phyloP scores from a whole-genome alignment of 371 early-diverging fungal genomes.

The Mortierella sp. region DNA sequence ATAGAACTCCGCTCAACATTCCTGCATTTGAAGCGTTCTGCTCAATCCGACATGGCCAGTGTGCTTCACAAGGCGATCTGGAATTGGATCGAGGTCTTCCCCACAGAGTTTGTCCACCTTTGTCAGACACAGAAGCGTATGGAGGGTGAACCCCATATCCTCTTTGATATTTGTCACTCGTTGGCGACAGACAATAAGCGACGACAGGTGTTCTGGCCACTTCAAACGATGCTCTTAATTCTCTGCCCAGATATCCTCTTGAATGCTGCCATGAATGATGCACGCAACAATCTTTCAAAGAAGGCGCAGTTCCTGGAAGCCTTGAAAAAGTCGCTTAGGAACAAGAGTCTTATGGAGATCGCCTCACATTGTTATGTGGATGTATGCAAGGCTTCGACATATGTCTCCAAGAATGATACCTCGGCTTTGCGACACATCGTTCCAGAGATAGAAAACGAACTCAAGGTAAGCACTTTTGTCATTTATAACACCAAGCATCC shows the following conservation, averaged over 20 bases:
- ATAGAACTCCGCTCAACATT: constrained; percentile 73
- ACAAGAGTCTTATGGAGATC: constrained; percentile 74
- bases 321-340: constrained; percentile 70
- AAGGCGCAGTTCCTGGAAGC: constrained; percentile 74
- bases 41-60: constrained; percentile 75
- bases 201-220: constrained; percentile 83
- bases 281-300: constrained; percentile 54
- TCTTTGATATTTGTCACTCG: constrained; percentile 80
- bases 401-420: constrained; percentile 70
- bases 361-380: constrained; percentile 84
- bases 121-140: constrained; percentile 77
- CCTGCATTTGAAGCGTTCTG: constrained; percentile 72
- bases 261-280: constrained; percentile 59
- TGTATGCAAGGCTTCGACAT: constrained; percentile 81
- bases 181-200: constrained; percentile 75
- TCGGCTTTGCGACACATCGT: constrained; percentile 75
- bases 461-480: constrained; percentile 58
- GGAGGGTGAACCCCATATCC: constrained; percentile 80
- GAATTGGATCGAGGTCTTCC: constrained; percentile 91
- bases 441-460: constrained; percentile 79
- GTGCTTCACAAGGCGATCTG: constrained; percentile 83
- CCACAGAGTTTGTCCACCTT: constrained; percentile 78
- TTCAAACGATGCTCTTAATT: constrained; percentile 82
- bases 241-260: constrained; percentile 84
- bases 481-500: background rate